These are phyloP conservation scores for Russula emetica DNA, from an alignment of 768 basidiomycete species.

Conservation along the genomic window DNA sequence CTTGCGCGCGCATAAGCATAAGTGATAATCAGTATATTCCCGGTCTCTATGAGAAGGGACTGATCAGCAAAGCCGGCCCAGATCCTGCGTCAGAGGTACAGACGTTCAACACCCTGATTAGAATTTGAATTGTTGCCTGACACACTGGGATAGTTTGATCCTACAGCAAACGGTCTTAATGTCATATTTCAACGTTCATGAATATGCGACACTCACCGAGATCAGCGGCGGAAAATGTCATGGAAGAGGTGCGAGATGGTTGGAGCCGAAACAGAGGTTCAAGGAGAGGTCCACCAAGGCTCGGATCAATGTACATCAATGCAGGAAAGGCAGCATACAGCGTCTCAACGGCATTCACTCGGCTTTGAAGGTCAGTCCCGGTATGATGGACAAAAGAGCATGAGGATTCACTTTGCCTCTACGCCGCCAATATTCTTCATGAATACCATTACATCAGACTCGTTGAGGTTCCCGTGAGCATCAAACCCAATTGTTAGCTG, in stretches of 20 bases:
- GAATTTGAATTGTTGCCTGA: constrained; percentile 1
- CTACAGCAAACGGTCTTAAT: not conserved
- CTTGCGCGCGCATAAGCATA: constrained; percentile 32
- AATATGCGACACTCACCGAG: constrained; percentile 21
- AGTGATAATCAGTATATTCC: constrained; percentile 38
- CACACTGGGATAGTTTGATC: constrained; percentile 17
- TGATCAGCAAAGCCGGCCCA: not conserved
- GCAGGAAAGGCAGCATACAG: constrained; percentile 48
- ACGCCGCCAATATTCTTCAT: constrained; percentile 36
- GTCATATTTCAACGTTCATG: too few relatives aligned
- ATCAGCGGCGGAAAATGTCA: constrained; percentile 25
- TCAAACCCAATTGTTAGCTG: constrained; percentile 54
- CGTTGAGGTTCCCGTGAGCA: constrained; percentile 46
- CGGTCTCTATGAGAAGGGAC: constrained; percentile 28
- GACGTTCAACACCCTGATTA: constrained; percentile 20
- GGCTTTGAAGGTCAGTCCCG: constrained; percentile 5
- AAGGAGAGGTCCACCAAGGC: constrained; percentile 37
- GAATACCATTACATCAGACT: constrained; percentile 49
- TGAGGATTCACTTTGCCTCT: constrained; percentile 36
- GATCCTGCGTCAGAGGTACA: not conserved
- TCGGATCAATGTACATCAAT: constrained; percentile 51
- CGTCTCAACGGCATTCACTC: constrained; percentile 52
- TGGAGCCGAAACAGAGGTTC: constrained; percentile 30
- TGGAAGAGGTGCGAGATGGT: constrained; percentile 20
- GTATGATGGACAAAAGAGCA: not conserved